Conservation (phyloP, 176 grass and related monocot genomes). For the Triticum urartu region DNA sequence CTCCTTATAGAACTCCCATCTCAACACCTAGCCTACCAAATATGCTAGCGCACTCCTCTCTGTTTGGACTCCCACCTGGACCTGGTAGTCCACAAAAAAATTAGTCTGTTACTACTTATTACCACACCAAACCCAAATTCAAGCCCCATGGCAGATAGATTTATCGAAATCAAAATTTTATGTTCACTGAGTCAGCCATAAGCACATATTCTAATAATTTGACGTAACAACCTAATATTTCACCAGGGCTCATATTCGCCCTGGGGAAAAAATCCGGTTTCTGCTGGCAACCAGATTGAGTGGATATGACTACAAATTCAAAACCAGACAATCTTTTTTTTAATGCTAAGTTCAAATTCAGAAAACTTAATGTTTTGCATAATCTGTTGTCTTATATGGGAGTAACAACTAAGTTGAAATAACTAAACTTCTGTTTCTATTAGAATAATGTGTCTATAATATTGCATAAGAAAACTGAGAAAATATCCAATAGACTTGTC, state of each 20-base stretch:
- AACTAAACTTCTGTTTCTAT: background rate
- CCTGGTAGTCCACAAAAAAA: background rate
- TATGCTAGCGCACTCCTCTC: too few species aligned
- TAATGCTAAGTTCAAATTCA: background rate
- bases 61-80: too few species aligned
- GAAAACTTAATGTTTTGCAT: background rate
- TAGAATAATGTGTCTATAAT: background rate
- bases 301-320: background rate
- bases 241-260: background rate
- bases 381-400: background rate
- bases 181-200: background rate
- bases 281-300: background rate
- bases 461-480: background rate
- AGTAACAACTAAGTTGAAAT: background rate
- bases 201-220: background rate
- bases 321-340: background rate
- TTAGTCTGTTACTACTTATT: background rate
- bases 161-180: background rate
- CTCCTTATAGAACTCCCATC: background rate
- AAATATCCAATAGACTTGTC: background rate
- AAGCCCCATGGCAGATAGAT: background rate
- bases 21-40: background rate
- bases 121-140: conserved; percentile 1
- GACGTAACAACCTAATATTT: background rate
- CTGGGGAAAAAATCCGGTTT: background rate